These are phyloP conservation scores for Thermothelomyces thermophilus DNA, from an alignment of 2,329 filamentous ascomycete species.

Conservation along the genomic window DNA sequence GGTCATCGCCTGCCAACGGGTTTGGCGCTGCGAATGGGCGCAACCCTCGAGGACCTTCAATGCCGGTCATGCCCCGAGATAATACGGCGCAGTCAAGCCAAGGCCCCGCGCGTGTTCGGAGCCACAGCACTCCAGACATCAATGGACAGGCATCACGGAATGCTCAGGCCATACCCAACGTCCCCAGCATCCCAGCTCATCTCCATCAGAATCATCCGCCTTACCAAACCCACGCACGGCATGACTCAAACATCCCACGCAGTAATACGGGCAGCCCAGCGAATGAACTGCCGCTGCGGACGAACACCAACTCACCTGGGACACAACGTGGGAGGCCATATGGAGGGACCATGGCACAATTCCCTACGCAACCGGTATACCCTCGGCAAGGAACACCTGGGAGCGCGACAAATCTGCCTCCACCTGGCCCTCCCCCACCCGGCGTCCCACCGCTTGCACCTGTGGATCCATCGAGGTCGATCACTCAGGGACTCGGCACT, in stretches of 20 bases:
- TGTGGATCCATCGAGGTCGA: conserved; percentile 30
- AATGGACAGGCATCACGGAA: conserved; percentile 59
- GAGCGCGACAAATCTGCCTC: conserved; percentile 21
- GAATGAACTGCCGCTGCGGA: conserved; percentile 58
- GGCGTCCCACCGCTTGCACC: conserved; percentile 31
- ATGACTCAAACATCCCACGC: conserved; percentile 61
- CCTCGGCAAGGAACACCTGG: conserved; percentile 39
- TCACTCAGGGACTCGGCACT: conserved; percentile 35
- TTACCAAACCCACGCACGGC: conserved; percentile 43
- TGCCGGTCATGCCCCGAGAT: conserved; percentile 59
- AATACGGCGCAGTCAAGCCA: conserved; percentile 47
- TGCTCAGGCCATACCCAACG: conserved; percentile 52
- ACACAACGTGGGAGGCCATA: conserved; percentile 49
- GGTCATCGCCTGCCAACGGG: conserved; percentile 55
- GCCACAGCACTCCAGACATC: conserved; percentile 93
- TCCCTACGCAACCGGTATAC: conserved; percentile 49
- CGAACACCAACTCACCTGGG: conserved; percentile 65
- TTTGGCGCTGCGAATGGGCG: conserved; percentile 55
- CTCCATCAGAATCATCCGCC: conserved; percentile 58
- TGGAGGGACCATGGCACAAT: conserved; percentile 48
- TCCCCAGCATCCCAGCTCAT: conserved; percentile 71
- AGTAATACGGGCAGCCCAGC: conserved; percentile 78
- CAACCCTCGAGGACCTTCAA: conserved; percentile 67
- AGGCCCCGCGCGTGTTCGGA: conserved; percentile 66
- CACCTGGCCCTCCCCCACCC: conserved; percentile 31